These are phyloP conservation scores for Moricandia arvensis DNA, from an alignment of 345 rosid genomes.

Conservation along the genomic window DNA sequence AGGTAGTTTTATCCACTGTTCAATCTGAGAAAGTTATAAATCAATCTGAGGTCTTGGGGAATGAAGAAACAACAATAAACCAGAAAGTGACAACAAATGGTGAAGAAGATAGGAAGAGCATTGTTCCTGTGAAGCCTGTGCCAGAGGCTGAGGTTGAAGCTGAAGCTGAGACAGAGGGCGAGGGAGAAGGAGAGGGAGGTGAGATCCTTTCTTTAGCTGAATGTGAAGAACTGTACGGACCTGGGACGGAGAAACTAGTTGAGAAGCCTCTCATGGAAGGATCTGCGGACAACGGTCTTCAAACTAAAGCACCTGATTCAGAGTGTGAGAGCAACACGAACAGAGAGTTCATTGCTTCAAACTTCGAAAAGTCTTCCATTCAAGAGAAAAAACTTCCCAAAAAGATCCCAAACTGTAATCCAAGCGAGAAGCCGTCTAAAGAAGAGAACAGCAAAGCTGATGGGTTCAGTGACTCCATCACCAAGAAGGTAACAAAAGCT, in stretches of 20 bases:
- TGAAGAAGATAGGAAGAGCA: slow-evolving; percentile 28
- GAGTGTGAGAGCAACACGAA: slow-evolving; percentile 33
- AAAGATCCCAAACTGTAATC: slow-evolving; percentile 38
- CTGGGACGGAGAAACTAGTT: slow-evolving; percentile 69
- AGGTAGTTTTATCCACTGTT: slow-evolving; percentile 65
- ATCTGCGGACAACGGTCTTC: slow-evolving; percentile 39
- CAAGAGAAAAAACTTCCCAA: slow-evolving; percentile 35
- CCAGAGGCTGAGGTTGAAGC: slow-evolving; percentile 35
- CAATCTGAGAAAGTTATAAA: slow-evolving; percentile 45
- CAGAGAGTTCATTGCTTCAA: slow-evolving; percentile 21
- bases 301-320: slow-evolving; percentile 37
- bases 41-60: slow-evolving; percentile 35
- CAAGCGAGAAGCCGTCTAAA: slow-evolving; percentile 39
- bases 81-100: slow-evolving; percentile 36
- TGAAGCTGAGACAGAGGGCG: not conserved
- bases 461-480: slow-evolving; percentile 38
- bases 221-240: slow-evolving; percentile 88
- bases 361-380: slow-evolving; percentile 35
- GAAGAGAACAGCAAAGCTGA: slow-evolving; percentile 42
- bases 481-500: slow-evolving; percentile 59
- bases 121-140: slow-evolving; percentile 39
- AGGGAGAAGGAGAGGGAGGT: slow-evolving; percentile 42
- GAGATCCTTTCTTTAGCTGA: slow-evolving; percentile 59
- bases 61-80: slow-evolving; percentile 28
- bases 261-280: slow-evolving; percentile 45